phyloP scores from a whole-genome alignment of 805 yeast species.

The Pichia exigua region DNA sequence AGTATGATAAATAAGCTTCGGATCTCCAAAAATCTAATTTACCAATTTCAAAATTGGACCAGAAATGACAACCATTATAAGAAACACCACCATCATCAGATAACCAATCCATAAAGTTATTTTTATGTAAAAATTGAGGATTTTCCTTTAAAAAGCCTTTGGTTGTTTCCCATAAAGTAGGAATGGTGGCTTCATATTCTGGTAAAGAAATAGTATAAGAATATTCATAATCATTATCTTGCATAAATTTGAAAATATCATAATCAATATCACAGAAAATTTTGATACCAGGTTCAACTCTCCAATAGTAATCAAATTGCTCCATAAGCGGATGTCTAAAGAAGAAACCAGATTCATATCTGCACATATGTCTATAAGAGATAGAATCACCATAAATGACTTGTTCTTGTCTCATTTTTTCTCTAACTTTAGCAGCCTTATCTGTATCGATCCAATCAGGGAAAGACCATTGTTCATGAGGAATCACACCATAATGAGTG shows the following conservation, averaged over 20 bases:
- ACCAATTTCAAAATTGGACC: slow-evolving; percentile 87
- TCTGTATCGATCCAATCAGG: slow-evolving; percentile 76
- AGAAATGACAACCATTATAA: slow-evolving; percentile 80
- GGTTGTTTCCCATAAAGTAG: slow-evolving; percentile 70
- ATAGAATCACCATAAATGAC: slow-evolving; percentile 60
- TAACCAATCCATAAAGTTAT: slow-evolving; percentile 63
- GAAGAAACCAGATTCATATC: slow-evolving; percentile 87
- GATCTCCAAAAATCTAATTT: slow-evolving; percentile 67
- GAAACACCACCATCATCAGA: slow-evolving; percentile 61
- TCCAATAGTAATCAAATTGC: slow-evolving; percentile 88
- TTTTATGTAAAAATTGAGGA: slow-evolving; percentile 51
- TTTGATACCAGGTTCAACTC: slow-evolving; percentile 83
- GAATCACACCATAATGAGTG: slow-evolving; percentile 71
- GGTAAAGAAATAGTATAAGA: slow-evolving; percentile 74
- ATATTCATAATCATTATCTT: slow-evolving; percentile 64
- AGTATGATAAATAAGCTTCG: slow-evolving; percentile 62
- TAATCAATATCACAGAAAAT: slow-evolving; percentile 77
- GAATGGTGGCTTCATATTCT: slow-evolving; percentile 65
- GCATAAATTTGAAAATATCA: slow-evolving; percentile 77
- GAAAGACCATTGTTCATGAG: slow-evolving; percentile 80
- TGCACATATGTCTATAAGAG: slow-evolving; percentile 85
- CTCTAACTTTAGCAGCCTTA: slow-evolving; percentile 51
- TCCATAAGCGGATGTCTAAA: slow-evolving; percentile 66
- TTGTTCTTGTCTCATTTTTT: slow-evolving; percentile 40
- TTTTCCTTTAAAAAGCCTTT: slow-evolving; percentile 48